Percentiles rank a stretch among this genome's conserved stretches.
Conservation (phyloP, 2,329 filamentous ascomycete species). For the Aspergillus udagawae region DNA sequence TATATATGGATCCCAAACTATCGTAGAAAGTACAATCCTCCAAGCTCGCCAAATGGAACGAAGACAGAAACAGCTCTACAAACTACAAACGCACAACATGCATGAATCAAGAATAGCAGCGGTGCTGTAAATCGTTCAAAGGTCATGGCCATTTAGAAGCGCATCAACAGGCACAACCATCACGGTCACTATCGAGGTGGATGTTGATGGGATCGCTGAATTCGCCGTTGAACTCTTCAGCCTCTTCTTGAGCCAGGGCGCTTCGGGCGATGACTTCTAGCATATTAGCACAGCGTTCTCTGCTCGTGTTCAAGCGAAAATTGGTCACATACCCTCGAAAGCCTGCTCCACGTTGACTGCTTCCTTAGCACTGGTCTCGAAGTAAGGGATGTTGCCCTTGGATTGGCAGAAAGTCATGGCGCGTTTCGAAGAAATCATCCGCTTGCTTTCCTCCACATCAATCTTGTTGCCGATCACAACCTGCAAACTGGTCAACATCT, state of each 20-base stretch:
- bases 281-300: conserved; percentile 7
- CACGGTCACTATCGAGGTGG: conserved; percentile 87
- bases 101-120: conserved; percentile 15
- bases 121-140: conserved; percentile 19
- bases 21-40: conserved; percentile 6
- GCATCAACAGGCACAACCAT: conserved; percentile 84
- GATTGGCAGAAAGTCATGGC: conserved; percentile 97
- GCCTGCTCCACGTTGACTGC: conserved; percentile 95
- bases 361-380: conserved; percentile 98
- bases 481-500: conserved; percentile 40
- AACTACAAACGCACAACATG: conserved; percentile 11
- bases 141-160: conserved; percentile 20
- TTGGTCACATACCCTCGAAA: conserved; percentile 58
- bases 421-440: conserved; percentile 92
- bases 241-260: conserved; percentile 92
- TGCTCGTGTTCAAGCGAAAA: not conserved
- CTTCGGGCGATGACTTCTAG: conserved; percentile 85
- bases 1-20: conserved; percentile 13
- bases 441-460: conserved; percentile 95
- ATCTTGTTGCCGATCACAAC: conserved; percentile 99
- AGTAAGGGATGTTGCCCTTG: conserved; percentile 96
- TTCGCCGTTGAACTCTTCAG: conserved; percentile 94
- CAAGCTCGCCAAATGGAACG: conserved; percentile 3
- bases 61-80: conserved; percentile 12
- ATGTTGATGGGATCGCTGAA: conserved; percentile 99